These are phyloP conservation scores for Alliaria petiolata DNA, from an alignment of 345 rosid genomes.

Conservation along the genomic window DNA sequence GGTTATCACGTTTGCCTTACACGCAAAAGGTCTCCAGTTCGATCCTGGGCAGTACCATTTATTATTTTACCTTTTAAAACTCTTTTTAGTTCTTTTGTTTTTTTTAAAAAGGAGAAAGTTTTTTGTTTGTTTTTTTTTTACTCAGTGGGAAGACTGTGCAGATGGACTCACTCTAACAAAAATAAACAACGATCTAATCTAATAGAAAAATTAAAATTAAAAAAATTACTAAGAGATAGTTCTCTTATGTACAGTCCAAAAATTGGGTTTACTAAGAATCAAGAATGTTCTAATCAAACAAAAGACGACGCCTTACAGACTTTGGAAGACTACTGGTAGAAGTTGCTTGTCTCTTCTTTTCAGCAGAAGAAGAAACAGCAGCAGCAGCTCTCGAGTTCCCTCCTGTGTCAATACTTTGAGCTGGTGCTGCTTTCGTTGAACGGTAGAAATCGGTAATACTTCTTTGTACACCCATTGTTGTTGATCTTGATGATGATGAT, in stretches of 20 bases:
- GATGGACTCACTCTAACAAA: not conserved
- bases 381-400: conserved; percentile 1
- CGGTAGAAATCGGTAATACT: conserved; percentile 76
- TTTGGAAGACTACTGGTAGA: conserved; percentile 44
- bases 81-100: no score
- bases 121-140: not conserved
- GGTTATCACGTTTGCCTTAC: conserved; percentile 37
- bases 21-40: conserved; percentile 30
- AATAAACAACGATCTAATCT: not conserved
- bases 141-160: not conserved
- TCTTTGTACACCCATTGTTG: conserved; percentile 51
- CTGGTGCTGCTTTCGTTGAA: conserved; percentile 43
- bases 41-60: conserved; percentile 28
- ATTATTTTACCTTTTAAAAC: fast-evolving
- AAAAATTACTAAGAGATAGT: not conserved
- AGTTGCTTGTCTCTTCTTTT: conserved; percentile 47
- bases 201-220: not conserved
- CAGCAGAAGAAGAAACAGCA: conserved; percentile 19
- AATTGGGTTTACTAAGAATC: not conserved
- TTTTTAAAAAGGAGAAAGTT: not conserved
- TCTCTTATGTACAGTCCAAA: not conserved
- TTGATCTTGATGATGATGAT: not conserved
- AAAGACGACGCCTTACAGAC: conserved; percentile 67
- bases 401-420: not conserved
- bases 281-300: conserved; percentile 40